Evolutionary conservation across 2,329 filamentous ascomycete genomes (phyloP).

Genomic region (Fonsecaea monophora): DNA sequence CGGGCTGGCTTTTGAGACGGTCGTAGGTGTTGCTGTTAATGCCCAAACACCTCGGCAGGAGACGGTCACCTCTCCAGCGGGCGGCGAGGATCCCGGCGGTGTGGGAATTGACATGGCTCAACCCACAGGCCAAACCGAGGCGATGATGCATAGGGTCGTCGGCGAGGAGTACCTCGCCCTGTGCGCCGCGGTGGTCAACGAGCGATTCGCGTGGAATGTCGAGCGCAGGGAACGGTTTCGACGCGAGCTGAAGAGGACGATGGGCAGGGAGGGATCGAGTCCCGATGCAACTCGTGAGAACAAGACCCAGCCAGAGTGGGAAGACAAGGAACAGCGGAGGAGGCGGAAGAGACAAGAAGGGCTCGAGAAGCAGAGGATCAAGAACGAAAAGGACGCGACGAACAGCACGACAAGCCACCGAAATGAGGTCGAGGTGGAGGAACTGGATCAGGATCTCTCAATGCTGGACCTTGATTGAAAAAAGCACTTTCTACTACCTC

Average conservation of each 20-base stretch:
- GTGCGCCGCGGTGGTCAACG: constrained; percentile 73
- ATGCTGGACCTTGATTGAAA: constrained; percentile 2
- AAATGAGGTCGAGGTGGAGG: constrained; percentile 17
- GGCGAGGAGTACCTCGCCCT: constrained; percentile 70
- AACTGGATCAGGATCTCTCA: constrained; percentile 31
- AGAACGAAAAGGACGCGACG: constrained; percentile 21
- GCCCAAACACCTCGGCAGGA: constrained; percentile 18
- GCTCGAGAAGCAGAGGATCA: constrained; percentile 45
- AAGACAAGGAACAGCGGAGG: constrained; percentile 39
- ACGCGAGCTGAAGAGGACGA: constrained; percentile 34
- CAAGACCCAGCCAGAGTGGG: constrained; percentile 4
- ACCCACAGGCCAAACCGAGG: constrained; percentile 44
- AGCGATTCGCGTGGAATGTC: constrained; percentile 55
- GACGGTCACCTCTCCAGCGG: neutral
- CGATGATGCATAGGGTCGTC: constrained; percentile 59
- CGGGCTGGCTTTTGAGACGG: constrained; percentile 79
- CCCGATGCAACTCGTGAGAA: neutral
- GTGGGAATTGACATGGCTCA: constrained; percentile 33
- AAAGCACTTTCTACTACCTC: neutral
- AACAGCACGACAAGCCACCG: constrained; percentile 22
- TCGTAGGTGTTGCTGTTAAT: constrained; percentile 66
- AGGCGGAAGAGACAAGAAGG: constrained; percentile 53
- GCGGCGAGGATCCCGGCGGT: constrained; percentile 38
- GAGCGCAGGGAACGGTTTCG: constrained; percentile 49
- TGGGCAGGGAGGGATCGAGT: constrained; percentile 29